Percentiles rank a stretch among this genome's conserved stretches.
These are phyloP conservation scores for Colletotrichum spaethianum DNA, from an alignment of 2,329 filamentous ascomycete species.

Conservation along the genomic window DNA sequence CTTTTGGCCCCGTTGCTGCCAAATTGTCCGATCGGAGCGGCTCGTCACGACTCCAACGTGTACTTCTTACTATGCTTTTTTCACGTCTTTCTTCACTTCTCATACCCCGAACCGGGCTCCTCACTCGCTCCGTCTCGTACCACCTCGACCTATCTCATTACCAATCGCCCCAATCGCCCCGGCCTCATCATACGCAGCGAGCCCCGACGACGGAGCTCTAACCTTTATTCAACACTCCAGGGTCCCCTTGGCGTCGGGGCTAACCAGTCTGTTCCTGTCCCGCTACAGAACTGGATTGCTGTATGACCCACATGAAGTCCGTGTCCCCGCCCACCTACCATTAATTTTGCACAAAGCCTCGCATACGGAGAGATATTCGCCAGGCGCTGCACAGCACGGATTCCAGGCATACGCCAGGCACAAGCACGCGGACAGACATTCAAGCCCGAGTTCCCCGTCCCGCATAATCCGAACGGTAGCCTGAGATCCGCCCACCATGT, in stretches of 20 bases:
- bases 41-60: neutral
- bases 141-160: neutral
- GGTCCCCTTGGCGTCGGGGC: constrained; percentile 19
- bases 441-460: neutral
- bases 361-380: neutral
- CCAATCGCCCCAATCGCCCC: constrained; percentile 5
- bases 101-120: constrained; percentile 1
- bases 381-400: constrained; percentile 13
- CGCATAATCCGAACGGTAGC: neutral
- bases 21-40: constrained; percentile 30
- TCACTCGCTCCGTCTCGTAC: constrained; percentile 11
- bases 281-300: constrained; percentile 3
- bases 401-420: constrained; percentile 3
- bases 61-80: neutral
- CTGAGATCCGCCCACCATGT: constrained; percentile 51
- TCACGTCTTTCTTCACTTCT: neutral
- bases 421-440: neutral
- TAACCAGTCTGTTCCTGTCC: constrained; percentile 29
- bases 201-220: constrained; percentile 25
- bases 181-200: constrained; percentile 3
- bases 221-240: constrained; percentile 29
- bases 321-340: neutral
- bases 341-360: constrained; percentile 16
- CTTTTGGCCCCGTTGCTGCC: constrained; percentile 2
- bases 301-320: constrained; percentile 12